Evolutionary conservation across 108 stramenopile genomes (phyloP).

Genomic region (Schizochytrium sp.): DNA sequence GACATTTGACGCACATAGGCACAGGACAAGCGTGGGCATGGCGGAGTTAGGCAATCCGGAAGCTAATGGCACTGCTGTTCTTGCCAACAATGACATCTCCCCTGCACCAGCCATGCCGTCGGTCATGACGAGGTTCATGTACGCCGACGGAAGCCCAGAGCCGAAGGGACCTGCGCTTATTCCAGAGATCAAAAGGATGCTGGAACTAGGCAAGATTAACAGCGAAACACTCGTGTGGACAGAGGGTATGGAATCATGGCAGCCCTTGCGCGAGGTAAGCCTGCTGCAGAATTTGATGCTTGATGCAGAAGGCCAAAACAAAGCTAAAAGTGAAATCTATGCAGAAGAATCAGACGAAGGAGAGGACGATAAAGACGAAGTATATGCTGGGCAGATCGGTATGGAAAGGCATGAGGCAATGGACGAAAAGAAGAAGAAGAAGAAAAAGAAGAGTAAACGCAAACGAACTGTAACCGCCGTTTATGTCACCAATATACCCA

Average conservation of each 20-base stretch:
- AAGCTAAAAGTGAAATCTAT: neutral
- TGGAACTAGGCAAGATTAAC: constrained; percentile 22
- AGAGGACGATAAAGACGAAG: neutral
- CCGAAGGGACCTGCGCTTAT: constrained; percentile 3
- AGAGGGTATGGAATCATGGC: constrained; percentile 5
- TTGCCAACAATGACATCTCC: too few relatives aligned
- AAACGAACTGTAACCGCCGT: neutral
- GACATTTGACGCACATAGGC: too few relatives aligned
- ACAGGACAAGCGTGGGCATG: too few relatives aligned
- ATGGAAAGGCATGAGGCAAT: neutral
- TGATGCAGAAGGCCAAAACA: neutral
- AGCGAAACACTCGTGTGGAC: constrained; percentile 13
- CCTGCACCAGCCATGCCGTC: neutral
- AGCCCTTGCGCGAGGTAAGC: neutral
- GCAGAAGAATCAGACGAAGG: neutral
- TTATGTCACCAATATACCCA: neutral
- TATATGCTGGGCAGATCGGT: neutral
- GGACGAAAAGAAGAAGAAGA: neutral
- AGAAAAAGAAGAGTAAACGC: neutral
- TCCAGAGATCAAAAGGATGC: neutral
- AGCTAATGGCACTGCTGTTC: too few relatives aligned
- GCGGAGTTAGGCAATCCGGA: too few relatives aligned
- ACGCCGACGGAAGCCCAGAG: constrained; percentile 24
- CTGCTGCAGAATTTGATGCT: neutral
- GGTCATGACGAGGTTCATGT: constrained; percentile 3